Percentiles rank a stretch among this genome's conserved stretches.
Evolutionary conservation across 164 flowering plant species (phyloP).

Genomic region (Annona squamosa): DNA sequence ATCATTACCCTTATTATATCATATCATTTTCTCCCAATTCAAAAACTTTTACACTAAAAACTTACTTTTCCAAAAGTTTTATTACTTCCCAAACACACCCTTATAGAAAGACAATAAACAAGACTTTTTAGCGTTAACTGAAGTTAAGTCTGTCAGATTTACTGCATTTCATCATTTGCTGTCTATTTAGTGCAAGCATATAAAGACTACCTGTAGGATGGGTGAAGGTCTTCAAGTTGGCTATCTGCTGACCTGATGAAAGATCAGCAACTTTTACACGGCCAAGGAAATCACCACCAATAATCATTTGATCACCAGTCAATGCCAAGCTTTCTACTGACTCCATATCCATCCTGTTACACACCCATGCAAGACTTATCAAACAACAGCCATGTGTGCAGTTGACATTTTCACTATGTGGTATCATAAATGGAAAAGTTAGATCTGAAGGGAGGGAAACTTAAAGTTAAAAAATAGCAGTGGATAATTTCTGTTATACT

Average conservation of each 20-base stretch:
- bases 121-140: background rate
- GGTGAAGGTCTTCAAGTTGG: constrained; percentile 33
- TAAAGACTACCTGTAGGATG: constrained; percentile 39
- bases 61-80: no score
- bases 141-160: background rate
- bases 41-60: no score
- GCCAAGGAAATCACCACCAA: constrained; percentile 77
- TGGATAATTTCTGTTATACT: background rate
- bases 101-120: no score
- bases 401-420: background rate
- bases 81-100: no score
- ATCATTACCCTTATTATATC: no score
- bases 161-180: background rate
- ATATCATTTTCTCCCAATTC: no score
- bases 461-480: background rate
- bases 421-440: background rate
- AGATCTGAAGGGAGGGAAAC: background rate
- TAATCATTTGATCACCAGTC: constrained; percentile 58
- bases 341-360: constrained; percentile 66
- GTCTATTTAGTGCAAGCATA: background rate
- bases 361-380: constrained; percentile 1
- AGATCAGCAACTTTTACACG: constrained; percentile 48
- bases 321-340: constrained; percentile 62
- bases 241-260: constrained; percentile 51
- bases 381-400: background rate